phyloP scores from a whole-genome alignment of 345 rosid species.

The Euphorbia peplus region DNA sequence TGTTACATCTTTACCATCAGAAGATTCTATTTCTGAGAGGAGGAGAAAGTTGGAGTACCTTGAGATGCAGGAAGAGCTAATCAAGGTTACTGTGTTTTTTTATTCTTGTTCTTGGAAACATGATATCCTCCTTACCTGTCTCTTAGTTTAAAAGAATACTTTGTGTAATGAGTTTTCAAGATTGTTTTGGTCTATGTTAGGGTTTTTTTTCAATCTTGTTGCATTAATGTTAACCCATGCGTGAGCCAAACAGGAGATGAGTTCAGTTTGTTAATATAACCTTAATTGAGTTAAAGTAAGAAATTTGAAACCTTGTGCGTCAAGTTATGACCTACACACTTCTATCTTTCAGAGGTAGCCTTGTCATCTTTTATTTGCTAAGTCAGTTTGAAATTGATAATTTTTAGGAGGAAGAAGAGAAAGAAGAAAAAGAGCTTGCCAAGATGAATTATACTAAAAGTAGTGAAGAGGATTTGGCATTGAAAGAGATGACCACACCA shows the following conservation, averaged over 20 bases:
- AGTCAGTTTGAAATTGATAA: constrained; percentile 13
- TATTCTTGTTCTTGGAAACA: constrained; percentile 6
- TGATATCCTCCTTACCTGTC: neutral
- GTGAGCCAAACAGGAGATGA: neutral
- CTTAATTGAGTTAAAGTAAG: neutral
- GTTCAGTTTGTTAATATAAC: neutral
- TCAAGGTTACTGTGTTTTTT: constrained; percentile 52
- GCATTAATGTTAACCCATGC: neutral
- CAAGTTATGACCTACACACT: neutral
- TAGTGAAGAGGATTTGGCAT: constrained; percentile 63
- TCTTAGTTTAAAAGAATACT: neutral
- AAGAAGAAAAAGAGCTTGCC: constrained; percentile 69
- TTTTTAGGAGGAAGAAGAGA: constrained; percentile 81
- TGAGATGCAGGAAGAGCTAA: constrained; percentile 88
- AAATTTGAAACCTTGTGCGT: neutral
- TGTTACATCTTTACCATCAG: constrained; percentile 81
- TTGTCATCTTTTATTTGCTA: constrained; percentile 10
- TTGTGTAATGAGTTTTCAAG: constrained; percentile 1
- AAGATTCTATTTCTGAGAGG: constrained; percentile 86
- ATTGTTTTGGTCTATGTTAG: neutral
- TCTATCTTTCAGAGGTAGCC: neutral
- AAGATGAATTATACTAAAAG: constrained; percentile 53
- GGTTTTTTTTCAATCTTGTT: neutral
- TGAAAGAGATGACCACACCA: constrained; percentile 66
- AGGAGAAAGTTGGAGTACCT: constrained; percentile 89